Conservation (phyloP, 2,329 filamentous ascomycete species). For the Grosmannia huntii region DNA sequence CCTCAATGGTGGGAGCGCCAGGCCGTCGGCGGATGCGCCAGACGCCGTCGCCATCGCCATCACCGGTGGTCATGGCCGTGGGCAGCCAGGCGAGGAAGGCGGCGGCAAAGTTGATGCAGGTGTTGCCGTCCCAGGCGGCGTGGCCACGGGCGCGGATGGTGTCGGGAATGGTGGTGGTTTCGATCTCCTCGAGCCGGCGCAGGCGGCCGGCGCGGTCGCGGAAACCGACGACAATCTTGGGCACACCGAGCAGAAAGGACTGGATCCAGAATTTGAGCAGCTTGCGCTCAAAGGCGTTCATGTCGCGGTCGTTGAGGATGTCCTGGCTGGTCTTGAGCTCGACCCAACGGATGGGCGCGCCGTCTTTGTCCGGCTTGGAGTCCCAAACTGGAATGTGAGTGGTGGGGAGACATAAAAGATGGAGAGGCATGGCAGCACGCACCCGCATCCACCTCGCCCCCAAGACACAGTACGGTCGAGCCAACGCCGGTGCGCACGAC, state of each 20-base stretch:
- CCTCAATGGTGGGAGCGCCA: conserved; percentile 53
- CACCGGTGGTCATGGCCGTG: conserved; percentile 32
- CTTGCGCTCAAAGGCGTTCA: conserved; percentile 72
- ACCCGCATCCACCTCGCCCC: conserved; percentile 89
- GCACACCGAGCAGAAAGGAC: conserved; percentile 85
- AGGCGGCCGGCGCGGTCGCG: conserved; percentile 62
- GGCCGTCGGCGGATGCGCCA: conserved; percentile 65
- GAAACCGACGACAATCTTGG: conserved; percentile 84
- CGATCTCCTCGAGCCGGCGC: conserved; percentile 59
- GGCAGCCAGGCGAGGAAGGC: conserved; percentile 62
- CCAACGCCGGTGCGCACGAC: conserved; percentile 83
- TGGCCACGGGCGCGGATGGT: conserved; percentile 56
- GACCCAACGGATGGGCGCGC: conserved; percentile 74
- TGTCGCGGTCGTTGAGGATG: conserved; percentile 53
- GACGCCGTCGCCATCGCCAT: conserved; percentile 39
- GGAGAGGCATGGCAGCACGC: conserved; percentile 17
- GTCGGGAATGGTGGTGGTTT: conserved; percentile 66
- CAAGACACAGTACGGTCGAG: conserved; percentile 59
- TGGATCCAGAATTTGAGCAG: conserved; percentile 95
- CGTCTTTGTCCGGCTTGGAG: conserved; percentile 53
- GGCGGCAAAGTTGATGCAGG: conserved; percentile 82
- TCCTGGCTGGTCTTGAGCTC: conserved; percentile 86
- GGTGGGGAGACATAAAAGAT: no score
- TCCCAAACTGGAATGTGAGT: conserved; percentile 55
- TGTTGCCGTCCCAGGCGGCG: conserved; percentile 72